Base-by-base conservation (phyloP, 2,329 filamentous ascomycete species). In the Helminthosporium solani region DNA sequence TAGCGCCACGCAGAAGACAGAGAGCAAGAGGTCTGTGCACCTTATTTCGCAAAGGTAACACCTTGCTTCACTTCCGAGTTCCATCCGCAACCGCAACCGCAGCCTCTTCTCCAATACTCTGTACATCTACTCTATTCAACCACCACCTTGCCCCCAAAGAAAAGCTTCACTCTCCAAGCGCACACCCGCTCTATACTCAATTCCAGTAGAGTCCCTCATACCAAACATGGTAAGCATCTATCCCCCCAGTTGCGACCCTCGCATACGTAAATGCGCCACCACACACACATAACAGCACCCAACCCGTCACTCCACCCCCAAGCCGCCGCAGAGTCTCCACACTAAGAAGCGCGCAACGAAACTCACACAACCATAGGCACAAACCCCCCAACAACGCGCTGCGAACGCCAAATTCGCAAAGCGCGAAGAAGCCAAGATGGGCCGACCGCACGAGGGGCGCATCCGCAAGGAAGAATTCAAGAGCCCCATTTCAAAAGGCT, bases 371-470 rank as follows among this genome's bases (percentile, higher is more conserved):
- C n/a, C n/a, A n/a, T n/a, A 90, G 87, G 87, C 84, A 60, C 88
- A 92, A 85, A 94, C 88, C 58, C 88, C 86, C 59, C 82, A 89
- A 72, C 89, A 94, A 77, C 85, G 88, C 70, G 83, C 83, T 65
- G 84, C 86, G 53, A 94, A 94, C 76, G 82, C 82, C 65, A 86
- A 87, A 73, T 95, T 89, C 73, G 84, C 80, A 57, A 85, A 86
- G 68, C 78, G 81, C 43, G 84, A 92, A 68, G 83, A 87, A 67
- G 75, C 78, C 49, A 87, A 85, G 67, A 86, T 87, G 70, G 88
- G 88, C 73, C 90, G 88, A 75, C 71, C 73, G 2, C 58, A 75
- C 52, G 56, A 61, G 19, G 62, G 66, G 7, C 60, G 72, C 40
- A 76, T 78, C 63, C 82, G 83, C 74, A 77, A 78, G 61, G 71